phyloP scores from a whole-genome alignment of 192 early-diverging fungal genomes.

The Oehlia diaphana region DNA sequence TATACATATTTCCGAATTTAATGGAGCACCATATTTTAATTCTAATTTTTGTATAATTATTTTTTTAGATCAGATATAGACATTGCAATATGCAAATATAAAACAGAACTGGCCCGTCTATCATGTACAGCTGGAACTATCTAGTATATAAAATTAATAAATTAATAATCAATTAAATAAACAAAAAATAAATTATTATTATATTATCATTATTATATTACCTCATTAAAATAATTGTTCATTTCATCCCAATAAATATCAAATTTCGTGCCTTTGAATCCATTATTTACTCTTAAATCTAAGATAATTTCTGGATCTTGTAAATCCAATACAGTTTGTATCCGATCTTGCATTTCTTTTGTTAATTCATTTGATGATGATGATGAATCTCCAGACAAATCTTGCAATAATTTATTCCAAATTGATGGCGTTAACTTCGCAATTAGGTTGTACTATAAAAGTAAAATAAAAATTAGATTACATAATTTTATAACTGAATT shows the following conservation, averaged over 20 bases:
- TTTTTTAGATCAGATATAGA: neutral
- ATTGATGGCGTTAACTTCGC: neutral
- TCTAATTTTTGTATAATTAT: neutral
- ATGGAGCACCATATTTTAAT: neutral
- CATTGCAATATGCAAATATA: neutral
- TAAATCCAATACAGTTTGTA: neutral
- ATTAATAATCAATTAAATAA: too few relatives aligned
- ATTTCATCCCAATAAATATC: slow-evolving; percentile 4
- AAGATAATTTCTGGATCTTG: neutral
- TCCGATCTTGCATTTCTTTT: neutral
- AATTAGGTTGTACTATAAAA: too few relatives aligned
- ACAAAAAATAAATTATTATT: too few relatives aligned
- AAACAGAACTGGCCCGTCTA: neutral
- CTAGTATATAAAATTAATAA: neutral
- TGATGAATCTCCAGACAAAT: neutral
- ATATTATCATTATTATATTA: too few relatives aligned
- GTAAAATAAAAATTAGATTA: too few relatives aligned
- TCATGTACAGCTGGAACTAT: neutral
- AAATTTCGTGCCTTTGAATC: slow-evolving; percentile 8
- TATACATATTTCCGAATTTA: neutral
- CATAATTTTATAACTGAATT: too few relatives aligned
- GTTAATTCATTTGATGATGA: neutral
- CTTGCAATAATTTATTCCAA: neutral
- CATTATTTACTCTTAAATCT: neutral
- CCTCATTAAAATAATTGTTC: neutral